Base-by-base conservation (phyloP, 805 yeast species). In the Lachancea fermentati region DNA sequence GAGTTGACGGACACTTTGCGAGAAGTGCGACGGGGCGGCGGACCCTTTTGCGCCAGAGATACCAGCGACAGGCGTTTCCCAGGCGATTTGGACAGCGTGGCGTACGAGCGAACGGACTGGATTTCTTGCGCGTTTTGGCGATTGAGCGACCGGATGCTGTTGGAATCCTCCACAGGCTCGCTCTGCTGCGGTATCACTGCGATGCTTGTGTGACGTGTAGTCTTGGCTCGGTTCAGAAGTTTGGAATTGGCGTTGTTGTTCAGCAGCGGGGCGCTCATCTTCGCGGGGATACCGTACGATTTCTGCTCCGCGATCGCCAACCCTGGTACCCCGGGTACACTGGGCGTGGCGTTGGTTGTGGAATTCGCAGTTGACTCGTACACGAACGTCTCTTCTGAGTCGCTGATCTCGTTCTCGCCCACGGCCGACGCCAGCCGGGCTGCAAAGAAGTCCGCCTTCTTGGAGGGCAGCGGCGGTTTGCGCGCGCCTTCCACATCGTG, bases 361-460 rank as follows among this genome's bases (percentile, higher is more conserved):
- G 64, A 58, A 28, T 57, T 57, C 5, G 63, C 61, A 4, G 64
- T 58, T 12, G 63, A 57, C 54, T 89, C 97, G 60, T 91, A 91
- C n/a, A 91, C 96, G 70, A 93, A 91, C 1, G 95, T 87, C 60
- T 93, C 98, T 51, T 89, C 96, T 18, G 88, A 79, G 58, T 89
- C 97, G 25, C 89, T 81, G 30, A 84, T 78, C 45, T 84, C 86
- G 32, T 78, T 89, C 51, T 87, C 96, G 47, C 84, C 95, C 3
- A 91, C 94, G 1, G 97, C 97, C 41, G 87, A 81, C 6, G 96
- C 97, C 45, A 93, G 70, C 51, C 83, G 85, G 0, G 97, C 97
- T 7, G 97, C 97, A 62, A 93, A 93, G 45, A 87, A 78, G 55
- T 89, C 97, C 0, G 96, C 93, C 55, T 88, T 75, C 5, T 95